Conservation (phyloP, 202 grass and related monocot species). For the Cymbopogon flexuosus region DNA sequence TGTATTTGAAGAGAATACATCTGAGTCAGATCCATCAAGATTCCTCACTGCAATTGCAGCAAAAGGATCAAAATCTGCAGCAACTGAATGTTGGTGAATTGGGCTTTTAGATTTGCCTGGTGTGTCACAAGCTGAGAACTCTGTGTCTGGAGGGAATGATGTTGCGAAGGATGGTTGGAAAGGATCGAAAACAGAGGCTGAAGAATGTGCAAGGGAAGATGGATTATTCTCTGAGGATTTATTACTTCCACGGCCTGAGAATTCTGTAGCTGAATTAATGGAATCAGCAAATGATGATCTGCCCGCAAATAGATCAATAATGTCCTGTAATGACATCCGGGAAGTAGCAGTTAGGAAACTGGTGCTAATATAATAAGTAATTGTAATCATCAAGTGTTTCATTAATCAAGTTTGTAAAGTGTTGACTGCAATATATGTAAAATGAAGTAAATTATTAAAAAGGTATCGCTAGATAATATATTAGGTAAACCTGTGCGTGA, state of each 20-base stretch:
- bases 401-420: not conserved
- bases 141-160: conserved; percentile 29
- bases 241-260: conserved; percentile 10
- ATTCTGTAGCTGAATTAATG: conserved; percentile 38
- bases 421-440: not conserved
- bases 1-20: conserved; percentile 42
- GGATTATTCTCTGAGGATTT: conserved; percentile 27
- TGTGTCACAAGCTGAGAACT: conserved; percentile 14
- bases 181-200: conserved; percentile 25
- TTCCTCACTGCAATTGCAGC: conserved; percentile 27
- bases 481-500: conserved; percentile 26
- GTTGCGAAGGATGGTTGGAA: conserved; percentile 35
- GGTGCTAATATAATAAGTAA: not conserved
- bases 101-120: conserved; percentile 26
- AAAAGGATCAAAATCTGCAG: conserved; percentile 40
- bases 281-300: conserved; percentile 37
- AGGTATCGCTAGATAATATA: conserved; percentile 23
- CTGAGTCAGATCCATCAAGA: conserved; percentile 31
- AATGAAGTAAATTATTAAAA: conserved; percentile 2
- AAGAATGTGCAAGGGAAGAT: conserved; percentile 18
- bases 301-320: conserved; percentile 56
- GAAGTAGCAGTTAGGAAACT: not conserved
- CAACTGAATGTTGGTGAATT: conserved; percentile 20
- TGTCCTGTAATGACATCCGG: conserved; percentile 38
- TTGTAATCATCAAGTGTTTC: not conserved